Evolutionary conservation across 179 eudicot genomes (phyloP).

Genomic region (Beta corolliflora): DNA sequence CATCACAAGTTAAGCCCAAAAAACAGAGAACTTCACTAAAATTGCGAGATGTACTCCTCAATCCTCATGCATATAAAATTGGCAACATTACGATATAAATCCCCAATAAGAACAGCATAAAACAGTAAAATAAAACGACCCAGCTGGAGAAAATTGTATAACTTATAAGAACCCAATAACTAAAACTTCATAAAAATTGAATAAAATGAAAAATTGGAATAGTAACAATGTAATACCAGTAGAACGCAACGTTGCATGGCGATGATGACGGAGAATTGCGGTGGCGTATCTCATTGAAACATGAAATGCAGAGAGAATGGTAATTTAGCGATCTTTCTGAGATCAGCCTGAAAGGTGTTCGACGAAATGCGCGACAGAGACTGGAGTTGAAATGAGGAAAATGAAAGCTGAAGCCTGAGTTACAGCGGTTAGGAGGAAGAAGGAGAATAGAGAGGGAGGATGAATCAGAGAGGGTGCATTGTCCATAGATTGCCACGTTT

Average conservation of each 20-base stretch:
- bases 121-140: not conserved
- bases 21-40: not conserved
- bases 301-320: not conserved
- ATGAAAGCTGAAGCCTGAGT: too few species aligned
- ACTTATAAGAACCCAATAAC: not conserved
- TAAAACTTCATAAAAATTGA: not conserved
- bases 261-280: slow-evolving; percentile 35
- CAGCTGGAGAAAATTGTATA: not conserved
- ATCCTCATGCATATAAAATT: not conserved
- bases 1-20: not conserved
- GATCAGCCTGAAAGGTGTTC: slow-evolving; percentile 29
- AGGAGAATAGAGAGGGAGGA: not conserved
- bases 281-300: slow-evolving; percentile 27
- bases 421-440: not conserved
- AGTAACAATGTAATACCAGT: slow-evolving; percentile 21
- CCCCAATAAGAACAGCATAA: not conserved
- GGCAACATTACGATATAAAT: not conserved
- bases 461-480: not conserved
- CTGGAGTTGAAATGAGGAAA: not conserved
- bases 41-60: not conserved
- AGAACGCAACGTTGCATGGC: slow-evolving; percentile 27
- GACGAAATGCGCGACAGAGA: slow-evolving; percentile 28
- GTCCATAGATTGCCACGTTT: slow-evolving; percentile 12
- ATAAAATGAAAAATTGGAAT: not conserved
- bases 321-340: not conserved